These are phyloP conservation scores for Hypericum androsaemum DNA, from an alignment of 345 rosid genomes.

Conservation along the genomic window DNA sequence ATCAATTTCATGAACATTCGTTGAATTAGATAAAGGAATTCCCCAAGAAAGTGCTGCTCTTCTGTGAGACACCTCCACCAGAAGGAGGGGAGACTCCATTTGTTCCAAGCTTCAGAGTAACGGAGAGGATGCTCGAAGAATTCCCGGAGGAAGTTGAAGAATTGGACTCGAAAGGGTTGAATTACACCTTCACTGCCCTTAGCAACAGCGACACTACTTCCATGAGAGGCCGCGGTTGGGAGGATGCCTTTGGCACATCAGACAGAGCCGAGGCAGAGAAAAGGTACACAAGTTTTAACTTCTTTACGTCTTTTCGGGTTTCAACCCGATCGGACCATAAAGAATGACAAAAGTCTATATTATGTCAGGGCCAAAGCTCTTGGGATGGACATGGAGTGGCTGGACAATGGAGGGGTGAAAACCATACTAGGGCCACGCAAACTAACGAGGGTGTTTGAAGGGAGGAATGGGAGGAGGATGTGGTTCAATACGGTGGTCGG, in stretches of 20 bases:
- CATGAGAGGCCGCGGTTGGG: constrained; percentile 62
- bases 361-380: constrained; percentile 31
- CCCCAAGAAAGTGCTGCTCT: constrained; percentile 40
- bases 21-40: constrained; percentile 26
- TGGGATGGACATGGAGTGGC: constrained; percentile 62
- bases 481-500: constrained; percentile 61
- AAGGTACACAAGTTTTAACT: constrained; percentile 19
- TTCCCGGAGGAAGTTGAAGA: constrained; percentile 52
- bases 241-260: constrained; percentile 48
- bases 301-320: too few species aligned
- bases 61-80: constrained; percentile 56
- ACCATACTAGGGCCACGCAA: constrained; percentile 25
- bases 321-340: too few species aligned
- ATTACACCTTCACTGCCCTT: constrained; percentile 35
- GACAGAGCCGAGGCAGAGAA: constrained; percentile 39
- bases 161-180: constrained; percentile 45
- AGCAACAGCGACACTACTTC: constrained; percentile 35
- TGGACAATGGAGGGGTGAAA: constrained; percentile 37
- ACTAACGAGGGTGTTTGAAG: constrained; percentile 49
- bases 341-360: neutral
- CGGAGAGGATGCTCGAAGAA: constrained; percentile 48
- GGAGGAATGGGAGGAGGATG: constrained; percentile 60
- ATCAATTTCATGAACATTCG: too few species aligned
- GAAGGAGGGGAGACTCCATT: constrained; percentile 64
- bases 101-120: constrained; percentile 58